Base-by-base conservation (phyloP, 257 asterid genomes). In the Solanum corneliomulleri region DNA sequence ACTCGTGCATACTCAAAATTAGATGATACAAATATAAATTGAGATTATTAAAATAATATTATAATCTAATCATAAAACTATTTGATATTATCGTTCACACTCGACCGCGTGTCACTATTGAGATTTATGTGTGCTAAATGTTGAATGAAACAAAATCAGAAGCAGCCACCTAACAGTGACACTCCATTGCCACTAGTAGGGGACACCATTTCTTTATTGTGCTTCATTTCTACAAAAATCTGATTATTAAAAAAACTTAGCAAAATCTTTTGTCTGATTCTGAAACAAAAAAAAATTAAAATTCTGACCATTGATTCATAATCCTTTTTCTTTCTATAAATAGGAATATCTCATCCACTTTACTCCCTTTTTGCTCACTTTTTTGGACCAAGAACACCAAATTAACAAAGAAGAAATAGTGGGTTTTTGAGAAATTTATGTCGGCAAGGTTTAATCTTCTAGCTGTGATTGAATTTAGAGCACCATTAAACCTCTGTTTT, bases 361-460 rank as follows among this genome's bases (percentile, higher is more conserved):
- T 74, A 29, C 31, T 85, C 88, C 42, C 84, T 84, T 85, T 85
- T 88, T 85, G 44, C 60, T 83, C 47, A 11, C 74, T 83, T 83
- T 33, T 83, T 58, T 69, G 20, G 87, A 35, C 87, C 87, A 64
- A 90, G 72, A 84, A 72, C 85, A 47, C 85, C 83, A 84, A 88
- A 83, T 69, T 69, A 29, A 69, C 41, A 15, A 27, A 14, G 27
- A 64, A 83, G 47, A 6, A 87, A 3, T n/a, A 18, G 81, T 15
- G 64, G 18, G 72, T 93, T 90, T 88, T 88, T 88, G 66, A 69
- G 90, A 93, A 92, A 80, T 96, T 93, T 96, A 96, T 96, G 99
- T 94, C 98, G 91, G 96, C 94, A 91, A 92, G 96, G 88, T 92
- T 83, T 92, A 92, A 84, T 91, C 90, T 91, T 91, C 90, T 91